phyloP scores from a whole-genome alignment of 148 eudicot species.

The Arbutus unedo region DNA sequence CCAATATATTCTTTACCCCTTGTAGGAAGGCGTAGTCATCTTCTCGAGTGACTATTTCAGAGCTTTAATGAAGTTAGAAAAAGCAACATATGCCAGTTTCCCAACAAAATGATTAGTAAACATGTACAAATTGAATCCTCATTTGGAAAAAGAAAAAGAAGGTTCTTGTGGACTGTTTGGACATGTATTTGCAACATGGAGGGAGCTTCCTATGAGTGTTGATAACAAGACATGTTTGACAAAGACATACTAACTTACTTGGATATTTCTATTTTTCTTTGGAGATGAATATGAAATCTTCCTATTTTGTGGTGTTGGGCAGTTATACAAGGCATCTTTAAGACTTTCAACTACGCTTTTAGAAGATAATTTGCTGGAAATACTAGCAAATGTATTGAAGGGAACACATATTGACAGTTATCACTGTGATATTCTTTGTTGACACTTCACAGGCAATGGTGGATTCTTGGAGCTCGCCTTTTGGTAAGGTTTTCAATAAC shows the following conservation, averaged over 20 bases:
- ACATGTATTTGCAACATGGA: neutral
- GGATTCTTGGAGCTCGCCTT: constrained; percentile 82
- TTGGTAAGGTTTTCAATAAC: constrained; percentile 46
- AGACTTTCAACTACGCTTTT: neutral
- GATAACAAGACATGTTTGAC: neutral
- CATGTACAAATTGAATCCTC: neutral
- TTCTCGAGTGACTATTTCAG: neutral
- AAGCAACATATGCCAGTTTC: neutral
- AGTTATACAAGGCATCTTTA: neutral
- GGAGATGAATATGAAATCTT: neutral
- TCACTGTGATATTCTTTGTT: constrained; percentile 11
- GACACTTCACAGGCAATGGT: constrained; percentile 55
- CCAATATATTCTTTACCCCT: neutral
- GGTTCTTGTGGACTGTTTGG: neutral
- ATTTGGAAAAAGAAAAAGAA: neutral
- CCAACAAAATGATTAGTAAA: neutral
- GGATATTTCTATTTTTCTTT: neutral
- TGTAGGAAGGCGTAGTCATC: neutral
- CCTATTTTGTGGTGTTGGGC: neutral
- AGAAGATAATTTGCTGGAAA: constrained; percentile 7
- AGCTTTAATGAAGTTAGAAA: neutral
- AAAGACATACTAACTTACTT: neutral
- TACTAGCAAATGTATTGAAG: neutral
- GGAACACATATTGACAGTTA: neutral
- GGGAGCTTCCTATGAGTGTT: neutral